These are phyloP conservation scores for Saraca asoca DNA, from an alignment of 331 rosid genomes.

Conservation along the genomic window DNA sequence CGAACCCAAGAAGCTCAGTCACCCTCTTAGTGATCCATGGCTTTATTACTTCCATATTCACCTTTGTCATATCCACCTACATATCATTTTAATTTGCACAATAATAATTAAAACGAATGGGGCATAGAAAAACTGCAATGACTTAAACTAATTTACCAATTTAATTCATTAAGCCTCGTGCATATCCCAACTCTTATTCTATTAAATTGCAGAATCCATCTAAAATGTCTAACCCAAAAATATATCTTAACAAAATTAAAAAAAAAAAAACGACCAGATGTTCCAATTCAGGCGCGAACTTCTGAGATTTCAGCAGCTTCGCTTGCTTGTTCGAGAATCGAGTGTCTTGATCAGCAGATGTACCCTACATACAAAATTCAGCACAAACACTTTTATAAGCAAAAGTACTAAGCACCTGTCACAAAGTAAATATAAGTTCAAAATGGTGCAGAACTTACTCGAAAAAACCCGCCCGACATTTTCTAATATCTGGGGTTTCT, in stretches of 20 bases:
- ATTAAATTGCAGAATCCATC: conserved; percentile 1
- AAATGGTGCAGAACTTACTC: conserved; percentile 52
- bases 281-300: conserved; percentile 88
- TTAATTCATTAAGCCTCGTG: not conserved
- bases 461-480: conserved; percentile 98
- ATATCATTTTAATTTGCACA: conserved; percentile 36
- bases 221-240: not conserved
- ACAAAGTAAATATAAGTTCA: not conserved
- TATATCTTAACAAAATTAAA: conserved; percentile 7
- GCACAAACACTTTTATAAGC: not conserved
- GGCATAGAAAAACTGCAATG: not conserved
- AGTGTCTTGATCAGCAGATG: conserved; percentile 97
- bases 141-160: not conserved
- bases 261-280: conserved; percentile 67
- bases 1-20: conserved; percentile 96
- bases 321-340: conserved; percentile 98
- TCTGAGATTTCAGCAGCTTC: conserved; percentile 89
- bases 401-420: not conserved
- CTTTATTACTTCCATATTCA: conserved; percentile 82
- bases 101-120: conserved; percentile 17
- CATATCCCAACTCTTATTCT: not conserved
- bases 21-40: conserved; percentile 93
- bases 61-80: conserved; percentile 91
- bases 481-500: conserved; percentile 46
- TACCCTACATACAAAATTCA: conserved; percentile 62